Percentiles rank a stretch among this genome's conserved stretches.
Evolutionary conservation across 2,329 filamentous ascomycete species (phyloP).

Genomic region (Coniochaeta sp.): DNA sequence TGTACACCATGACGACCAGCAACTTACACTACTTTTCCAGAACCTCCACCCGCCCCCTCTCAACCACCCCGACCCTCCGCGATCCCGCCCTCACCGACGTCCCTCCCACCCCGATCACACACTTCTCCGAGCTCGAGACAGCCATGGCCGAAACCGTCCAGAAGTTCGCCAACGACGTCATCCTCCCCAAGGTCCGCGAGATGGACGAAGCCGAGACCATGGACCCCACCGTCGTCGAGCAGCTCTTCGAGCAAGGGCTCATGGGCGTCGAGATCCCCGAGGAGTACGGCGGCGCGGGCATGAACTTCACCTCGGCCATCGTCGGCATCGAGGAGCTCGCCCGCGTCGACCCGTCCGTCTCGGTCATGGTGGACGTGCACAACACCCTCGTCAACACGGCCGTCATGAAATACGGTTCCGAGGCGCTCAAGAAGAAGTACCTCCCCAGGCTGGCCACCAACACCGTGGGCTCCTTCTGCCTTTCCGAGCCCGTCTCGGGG

Average conservation of each 20-base stretch:
- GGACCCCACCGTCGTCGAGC: slow-evolving; percentile 82
- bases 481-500: slow-evolving; percentile 87
- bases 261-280: slow-evolving; percentile 98
- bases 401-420: slow-evolving; percentile 75
- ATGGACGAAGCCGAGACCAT: slow-evolving; percentile 97
- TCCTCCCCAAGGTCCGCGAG: slow-evolving; percentile 85
- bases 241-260: slow-evolving; percentile 92
- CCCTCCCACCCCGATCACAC: slow-evolving; percentile 85
- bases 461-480: slow-evolving; percentile 86
- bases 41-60: slow-evolving; percentile 45
- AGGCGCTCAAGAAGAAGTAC: slow-evolving; percentile 74
- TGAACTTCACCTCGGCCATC: slow-evolving; percentile 98
- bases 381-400: slow-evolving; percentile 97
- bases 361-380: slow-evolving; percentile 93
- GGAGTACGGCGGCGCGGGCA: slow-evolving; percentile 90
- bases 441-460: slow-evolving; percentile 84
- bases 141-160: slow-evolving; percentile 86
- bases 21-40: neutral
- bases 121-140: slow-evolving; percentile 81
- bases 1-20: neutral
- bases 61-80: slow-evolving; percentile 49
- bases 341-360: slow-evolving; percentile 87
- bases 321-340: slow-evolving; percentile 96
- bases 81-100: slow-evolving; percentile 65
- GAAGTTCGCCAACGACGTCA: slow-evolving; percentile 83